Base-by-base conservation (phyloP, 2,329 filamentous ascomycete species). In the Colletotrichum cereale region DNA sequence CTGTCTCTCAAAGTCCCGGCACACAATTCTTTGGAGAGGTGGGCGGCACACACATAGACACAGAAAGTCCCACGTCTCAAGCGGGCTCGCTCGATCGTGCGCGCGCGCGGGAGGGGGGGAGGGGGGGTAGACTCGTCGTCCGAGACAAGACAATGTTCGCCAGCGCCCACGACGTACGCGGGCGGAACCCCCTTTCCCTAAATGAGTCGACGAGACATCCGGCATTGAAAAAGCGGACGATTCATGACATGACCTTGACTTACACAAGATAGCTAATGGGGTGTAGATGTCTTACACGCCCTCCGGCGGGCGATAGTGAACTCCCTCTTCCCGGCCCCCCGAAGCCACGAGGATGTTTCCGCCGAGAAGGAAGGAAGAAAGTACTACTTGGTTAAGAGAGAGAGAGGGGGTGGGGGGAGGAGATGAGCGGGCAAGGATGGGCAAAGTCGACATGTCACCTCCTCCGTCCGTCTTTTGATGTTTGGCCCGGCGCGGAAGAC, bases 71-170 rank as follows among this genome's bases (percentile, higher is more conserved):
- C 58, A 62, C 58, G 44, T 31, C 56, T 48, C 47, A 36, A 38
- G 31, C 44, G 31, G 26, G 44, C 57, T 42, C 57, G 40, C 21
- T 47, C 44, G 44, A 3, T 47, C 44, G n/a, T n/a, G 4, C 10
- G n/a, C 21, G 44, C 44, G 44, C 21, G 44, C 10, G 44, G 44
- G 21, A 11, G 10, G 10, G 44, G n/a, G 44, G 44, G 21, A 11
- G 10, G 10, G 36, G 36, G 3, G 10, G n/a, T 6, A 31, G 14
- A 50, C 36, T 48, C 24, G 3, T 31, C 34, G 47, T 56, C 62
- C 62, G 62, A 63, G 61, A 63, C 61, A 63, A 60, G 48, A 64
- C 58, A 62, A 21, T 38, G 34, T 53, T 44, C 62, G 53, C 62
- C 48, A 56, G 40, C 31, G 36, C 47, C 36, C 34, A 31, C 38